Percentiles rank a stretch among this genome's conserved stretches.
Evolutionary conservation across 805 yeast genomes (phyloP).

Genomic region (Teunomyces lycoperdinae): DNA sequence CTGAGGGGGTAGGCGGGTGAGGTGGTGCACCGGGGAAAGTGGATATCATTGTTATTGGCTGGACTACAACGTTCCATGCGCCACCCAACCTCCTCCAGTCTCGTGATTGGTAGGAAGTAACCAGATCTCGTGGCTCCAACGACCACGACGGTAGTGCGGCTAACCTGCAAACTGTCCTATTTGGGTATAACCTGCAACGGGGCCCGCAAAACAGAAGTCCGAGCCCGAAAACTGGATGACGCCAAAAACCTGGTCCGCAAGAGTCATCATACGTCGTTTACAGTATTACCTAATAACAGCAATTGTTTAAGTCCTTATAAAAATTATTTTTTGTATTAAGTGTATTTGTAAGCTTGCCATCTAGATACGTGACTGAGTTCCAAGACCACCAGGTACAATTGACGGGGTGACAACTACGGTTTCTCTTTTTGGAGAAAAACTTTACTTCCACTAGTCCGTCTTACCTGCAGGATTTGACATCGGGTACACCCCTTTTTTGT

Average conservation of each 20-base stretch:
- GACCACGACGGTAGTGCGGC: background rate
- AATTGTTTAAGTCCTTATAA: no score
- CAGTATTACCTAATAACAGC: no score
- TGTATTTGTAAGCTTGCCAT: background rate
- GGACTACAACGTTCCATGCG: constrained; percentile 1
- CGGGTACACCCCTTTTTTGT: background rate
- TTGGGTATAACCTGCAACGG: background rate
- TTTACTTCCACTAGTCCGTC: background rate
- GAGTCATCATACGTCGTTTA: background rate
- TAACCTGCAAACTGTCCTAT: constrained; percentile 4
- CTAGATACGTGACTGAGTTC: background rate
- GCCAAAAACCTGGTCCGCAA: background rate
- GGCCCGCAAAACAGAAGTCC: constrained; percentile 13
- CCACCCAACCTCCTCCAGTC: background rate
- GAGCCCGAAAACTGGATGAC: constrained; percentile 11
- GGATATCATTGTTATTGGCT: background rate
- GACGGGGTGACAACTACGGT: no score
- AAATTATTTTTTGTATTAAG: no score
- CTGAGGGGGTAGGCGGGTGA: background rate
- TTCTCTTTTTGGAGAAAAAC: no score
- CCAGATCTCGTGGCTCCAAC: background rate
- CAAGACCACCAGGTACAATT: no score
- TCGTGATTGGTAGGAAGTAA: background rate
- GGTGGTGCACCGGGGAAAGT: background rate
- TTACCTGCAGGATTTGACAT: background rate